Evolutionary conservation across 768 basidiomycete genomes (phyloP).

Genomic region (Lentinula detonsa): DNA sequence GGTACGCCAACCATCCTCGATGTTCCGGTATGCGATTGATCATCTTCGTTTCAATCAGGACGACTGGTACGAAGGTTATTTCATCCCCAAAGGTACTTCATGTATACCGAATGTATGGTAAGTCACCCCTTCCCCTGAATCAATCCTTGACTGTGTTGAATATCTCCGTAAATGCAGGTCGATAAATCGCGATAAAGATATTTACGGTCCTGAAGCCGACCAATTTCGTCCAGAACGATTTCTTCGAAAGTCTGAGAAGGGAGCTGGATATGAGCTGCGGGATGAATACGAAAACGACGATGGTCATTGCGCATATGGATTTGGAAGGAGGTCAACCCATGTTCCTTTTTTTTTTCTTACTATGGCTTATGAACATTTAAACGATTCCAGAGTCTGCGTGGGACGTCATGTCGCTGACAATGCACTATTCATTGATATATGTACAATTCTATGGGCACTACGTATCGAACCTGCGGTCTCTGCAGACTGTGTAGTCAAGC

Average conservation of each 20-base stretch:
- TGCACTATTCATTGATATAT: constrained; percentile 2
- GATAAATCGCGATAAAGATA: background rate
- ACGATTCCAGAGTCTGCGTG: background rate
- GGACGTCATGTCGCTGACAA: constrained; percentile 3
- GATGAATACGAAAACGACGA: background rate
- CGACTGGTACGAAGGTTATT: constrained; percentile 4
- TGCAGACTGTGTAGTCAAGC: background rate
- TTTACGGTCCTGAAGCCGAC: constrained; percentile 3
- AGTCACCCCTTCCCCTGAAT: background rate
- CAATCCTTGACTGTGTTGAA: background rate
- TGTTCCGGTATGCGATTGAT: background rate
- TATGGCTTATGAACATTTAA: background rate
- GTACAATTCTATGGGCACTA: constrained; percentile 1
- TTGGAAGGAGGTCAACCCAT: background rate
- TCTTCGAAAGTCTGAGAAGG: background rate
- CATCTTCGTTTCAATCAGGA: background rate
- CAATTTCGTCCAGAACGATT: background rate
- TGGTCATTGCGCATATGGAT: constrained; percentile 1
- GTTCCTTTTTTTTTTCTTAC: background rate
- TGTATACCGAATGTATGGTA: constrained; percentile 1
- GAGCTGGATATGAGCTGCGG: background rate
- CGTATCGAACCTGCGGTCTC: background rate
- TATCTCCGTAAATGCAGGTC: background rate
- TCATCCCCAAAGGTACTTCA: background rate
- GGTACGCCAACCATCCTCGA: background rate